Evolutionary conservation across 331 rosid species (phyloP), one percentile per base, ranked within the genome.

Genomic region (Spiraea crenata): DNA sequence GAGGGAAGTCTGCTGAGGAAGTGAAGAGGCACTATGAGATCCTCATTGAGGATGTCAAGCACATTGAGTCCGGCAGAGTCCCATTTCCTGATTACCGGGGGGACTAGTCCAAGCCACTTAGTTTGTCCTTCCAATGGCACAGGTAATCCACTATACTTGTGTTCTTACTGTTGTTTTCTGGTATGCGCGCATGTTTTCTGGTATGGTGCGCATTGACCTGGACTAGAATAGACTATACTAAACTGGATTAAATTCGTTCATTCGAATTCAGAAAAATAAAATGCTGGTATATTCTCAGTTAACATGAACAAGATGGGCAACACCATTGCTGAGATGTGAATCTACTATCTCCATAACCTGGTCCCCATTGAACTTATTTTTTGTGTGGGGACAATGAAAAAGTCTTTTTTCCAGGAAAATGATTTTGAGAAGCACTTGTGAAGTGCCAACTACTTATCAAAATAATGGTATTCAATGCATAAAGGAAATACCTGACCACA

Each of bases 1-100:
- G 80, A 4, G 83, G 95, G 72, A 92, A 92, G 71, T 69, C 98
- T 5, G 90, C 85, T 0, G 98, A 87, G 45, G 98, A 92, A 42
- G 92, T 92, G 57, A 89, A 87, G 75, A 75, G 66, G 46, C 96
- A 87, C 79, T 92, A 86, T 76, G 90, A 89, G 68, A 38, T 85
- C 74, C 92, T 92, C 69, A 69, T 75, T 38, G 92, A 87, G 72
- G 98, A 89, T 79, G 59, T 92, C 61, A 76, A 63, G 11, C 87
- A 86, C 85, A 92, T 92, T 71, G 96, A 92, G 74, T 52, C 75
- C 46, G 96, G 96, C 11, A 77, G 76, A 48, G 58, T 92, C 45
- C 96, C 96, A 19, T 82, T 75, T 13, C 98, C 98, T 9, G 74
- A 77, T 44, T 86, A 91, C 85, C 72, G 72, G 83, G 76, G 68